Evolutionary conservation across 2,329 filamentous ascomycete species (phyloP), one percentile per base, ranked within the genome.

Genomic region (Fusarium sacchari): DNA sequence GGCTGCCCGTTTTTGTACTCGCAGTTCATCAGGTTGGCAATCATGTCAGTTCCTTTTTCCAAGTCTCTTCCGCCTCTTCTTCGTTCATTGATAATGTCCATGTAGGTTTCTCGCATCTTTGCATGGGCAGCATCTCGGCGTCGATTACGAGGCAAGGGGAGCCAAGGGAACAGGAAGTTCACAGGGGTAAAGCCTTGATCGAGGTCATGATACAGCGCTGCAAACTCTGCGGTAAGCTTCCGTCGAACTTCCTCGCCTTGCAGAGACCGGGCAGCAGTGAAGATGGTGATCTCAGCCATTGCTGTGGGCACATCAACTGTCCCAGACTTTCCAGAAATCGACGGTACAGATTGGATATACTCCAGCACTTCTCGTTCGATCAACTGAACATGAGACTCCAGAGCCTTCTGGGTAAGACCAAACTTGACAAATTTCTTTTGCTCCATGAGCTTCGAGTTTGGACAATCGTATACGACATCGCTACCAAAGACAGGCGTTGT

Each of bases 401-500:
- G 88, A 5, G 91, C 89, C 30, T 89, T 87, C 65, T 89, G 88
- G 3, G 91, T 93, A 39, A 93, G 87, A 47, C 91, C 91, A 73
- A 91, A 90, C 80, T 93, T 93, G 86, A 93, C 90, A 76, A 93
- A 93, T 86, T 93, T 94, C 86, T 96, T 96, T 84, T 96, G 94
- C 83, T 96, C 93, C 93, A 96, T 95, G 69, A 96, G 87, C 82
- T 95, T 95, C 52, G 92, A 86, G 81, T 95, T 95, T 46, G 93
- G 93, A 81, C 93, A 95, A 82, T 96, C 94, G 82, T 96, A 96
- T 55, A 95, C 91, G 47, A 96, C 92, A 82, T 93, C 90, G 80
- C 88, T 90, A 67, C 94, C 93, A 79, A 96, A 96, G 10, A 89
- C 87, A 15, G 87, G 87, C 1, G 83, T 88, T 11, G 85, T 87